Conservation (phyloP, 2,329 filamentous ascomycete species). For the Dactylonectria macrodidyma region DNA sequence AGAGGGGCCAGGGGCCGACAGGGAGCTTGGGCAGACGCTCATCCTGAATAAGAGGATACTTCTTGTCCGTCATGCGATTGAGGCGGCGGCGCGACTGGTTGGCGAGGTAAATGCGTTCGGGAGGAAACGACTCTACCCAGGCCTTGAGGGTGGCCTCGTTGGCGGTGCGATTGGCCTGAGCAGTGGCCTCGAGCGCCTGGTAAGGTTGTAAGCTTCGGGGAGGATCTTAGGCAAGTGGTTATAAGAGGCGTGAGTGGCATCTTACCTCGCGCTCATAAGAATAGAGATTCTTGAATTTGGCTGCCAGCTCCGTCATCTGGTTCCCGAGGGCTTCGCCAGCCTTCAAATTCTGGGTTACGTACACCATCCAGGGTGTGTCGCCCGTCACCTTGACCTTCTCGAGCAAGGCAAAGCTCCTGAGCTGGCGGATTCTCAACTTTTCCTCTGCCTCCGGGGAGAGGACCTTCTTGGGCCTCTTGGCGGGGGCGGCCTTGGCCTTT, state of each 20-base stretch:
- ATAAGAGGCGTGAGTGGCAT: background rate
- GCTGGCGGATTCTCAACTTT: conserved; percentile 46
- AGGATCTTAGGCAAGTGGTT: background rate
- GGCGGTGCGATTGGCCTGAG: conserved; percentile 56
- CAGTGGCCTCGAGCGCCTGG: conserved; percentile 52
- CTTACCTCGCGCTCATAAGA: conserved; percentile 60
- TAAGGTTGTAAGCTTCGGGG: background rate
- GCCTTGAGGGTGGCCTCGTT: conserved; percentile 59
- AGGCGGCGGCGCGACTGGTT: conserved; percentile 64
- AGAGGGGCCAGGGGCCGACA: conserved; percentile 53
- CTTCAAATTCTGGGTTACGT: conserved; percentile 50
- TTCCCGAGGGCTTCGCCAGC: conserved; percentile 28
- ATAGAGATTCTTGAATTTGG: conserved; percentile 58
- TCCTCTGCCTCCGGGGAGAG: conserved; percentile 54
- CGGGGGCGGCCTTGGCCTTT: conserved; percentile 46
- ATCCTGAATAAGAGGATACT: conserved; percentile 57
- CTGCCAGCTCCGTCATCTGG: conserved; percentile 48
- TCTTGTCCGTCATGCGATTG: conserved; percentile 52
- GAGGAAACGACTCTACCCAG: conserved; percentile 64
- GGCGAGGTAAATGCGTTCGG: conserved; percentile 59
- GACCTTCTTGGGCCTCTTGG: conserved; percentile 52
- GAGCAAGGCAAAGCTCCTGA: conserved; percentile 56
- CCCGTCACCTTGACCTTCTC: conserved; percentile 55
- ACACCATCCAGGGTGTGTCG: conserved; percentile 56
- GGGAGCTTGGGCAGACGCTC: conserved; percentile 62